phyloP scores from a whole-genome alignment of 2,329 filamentous ascomycete species.

The Colletotrichum tabaci region DNA sequence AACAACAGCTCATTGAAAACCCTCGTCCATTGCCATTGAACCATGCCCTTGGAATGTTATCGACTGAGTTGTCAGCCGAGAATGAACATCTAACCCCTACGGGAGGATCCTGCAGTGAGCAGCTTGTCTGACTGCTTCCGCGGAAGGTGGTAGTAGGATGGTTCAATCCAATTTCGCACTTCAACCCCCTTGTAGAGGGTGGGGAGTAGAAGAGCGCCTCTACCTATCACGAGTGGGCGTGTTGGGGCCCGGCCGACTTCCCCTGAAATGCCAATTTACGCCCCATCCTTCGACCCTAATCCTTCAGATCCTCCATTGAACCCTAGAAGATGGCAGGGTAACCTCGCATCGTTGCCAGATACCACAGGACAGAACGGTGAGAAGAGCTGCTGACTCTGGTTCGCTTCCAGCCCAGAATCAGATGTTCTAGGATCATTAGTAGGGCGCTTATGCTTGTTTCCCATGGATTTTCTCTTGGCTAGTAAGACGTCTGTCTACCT shows the following conservation, averaged over 20 bases:
- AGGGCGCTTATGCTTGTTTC: background rate
- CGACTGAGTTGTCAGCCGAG: background rate
- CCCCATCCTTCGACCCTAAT: background rate
- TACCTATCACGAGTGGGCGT: background rate
- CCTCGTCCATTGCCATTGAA: background rate
- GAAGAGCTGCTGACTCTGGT: background rate
- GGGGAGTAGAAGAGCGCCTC: background rate
- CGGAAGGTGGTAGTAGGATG: background rate
- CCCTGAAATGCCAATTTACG: background rate
- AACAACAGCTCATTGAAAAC: background rate
- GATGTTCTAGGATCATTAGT: background rate
- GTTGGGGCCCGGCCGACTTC: too few species aligned
- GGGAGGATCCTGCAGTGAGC: background rate
- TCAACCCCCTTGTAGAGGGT: background rate
- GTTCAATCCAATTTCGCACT: background rate
- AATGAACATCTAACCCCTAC: background rate
- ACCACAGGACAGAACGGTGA: background rate
- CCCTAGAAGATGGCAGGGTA: background rate
- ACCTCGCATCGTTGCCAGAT: background rate
- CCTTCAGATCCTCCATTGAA: background rate
- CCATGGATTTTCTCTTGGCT: background rate
- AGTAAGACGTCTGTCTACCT: background rate
- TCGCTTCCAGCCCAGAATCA: background rate
- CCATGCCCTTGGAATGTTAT: too few species aligned
- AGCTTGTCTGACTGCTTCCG: constrained; percentile 2